Conservation (phyloP, 768 basidiomycete species). For the Russula vinacea region DNA sequence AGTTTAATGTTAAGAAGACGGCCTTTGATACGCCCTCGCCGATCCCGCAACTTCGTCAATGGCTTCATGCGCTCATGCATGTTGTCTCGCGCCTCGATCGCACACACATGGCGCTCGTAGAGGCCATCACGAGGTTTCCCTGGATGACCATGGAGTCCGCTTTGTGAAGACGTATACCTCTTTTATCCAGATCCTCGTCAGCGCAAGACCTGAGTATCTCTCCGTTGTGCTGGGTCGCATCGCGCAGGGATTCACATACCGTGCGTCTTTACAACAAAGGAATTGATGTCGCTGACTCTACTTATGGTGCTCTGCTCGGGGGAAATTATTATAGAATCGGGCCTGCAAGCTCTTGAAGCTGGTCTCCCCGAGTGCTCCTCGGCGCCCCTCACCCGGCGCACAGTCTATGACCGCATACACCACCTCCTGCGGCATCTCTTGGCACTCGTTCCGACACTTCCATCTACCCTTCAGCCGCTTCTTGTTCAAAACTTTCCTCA, state of each 20-base stretch:
- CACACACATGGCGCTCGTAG: constrained; percentile 72
- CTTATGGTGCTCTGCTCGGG: constrained; percentile 14
- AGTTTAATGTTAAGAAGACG: constrained; percentile 61
- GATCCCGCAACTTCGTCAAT: constrained; percentile 61
- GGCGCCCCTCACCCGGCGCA: constrained; percentile 70
- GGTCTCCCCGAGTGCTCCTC: constrained; percentile 61
- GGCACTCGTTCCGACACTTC: constrained; percentile 85
- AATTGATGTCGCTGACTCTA: constrained; percentile 7
- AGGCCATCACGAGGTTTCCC: constrained; percentile 81
- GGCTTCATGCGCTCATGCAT: constrained; percentile 85
- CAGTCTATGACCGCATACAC: constrained; percentile 85
- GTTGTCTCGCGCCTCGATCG: constrained; percentile 88
- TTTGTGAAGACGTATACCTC: constrained; percentile 87
- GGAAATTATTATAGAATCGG: constrained; percentile 53
- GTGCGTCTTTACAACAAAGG: constrained; percentile 48
- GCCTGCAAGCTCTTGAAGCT: constrained; percentile 58
- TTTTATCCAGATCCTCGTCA: constrained; percentile 88
- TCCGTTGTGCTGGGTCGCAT: constrained; percentile 78
- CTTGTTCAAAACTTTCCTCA: constrained; percentile 87
- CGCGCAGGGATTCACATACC: constrained; percentile 83
- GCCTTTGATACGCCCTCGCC: constrained; percentile 38
- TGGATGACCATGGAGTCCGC: constrained; percentile 89
- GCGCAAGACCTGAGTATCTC: constrained; percentile 88
- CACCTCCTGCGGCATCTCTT: constrained; percentile 83
- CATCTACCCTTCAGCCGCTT: constrained; percentile 80